Percentiles rank a stretch among this genome's conserved stretches.
Conservation (phyloP, 345 rosid species). For the Syzygium aromaticum region DNA sequence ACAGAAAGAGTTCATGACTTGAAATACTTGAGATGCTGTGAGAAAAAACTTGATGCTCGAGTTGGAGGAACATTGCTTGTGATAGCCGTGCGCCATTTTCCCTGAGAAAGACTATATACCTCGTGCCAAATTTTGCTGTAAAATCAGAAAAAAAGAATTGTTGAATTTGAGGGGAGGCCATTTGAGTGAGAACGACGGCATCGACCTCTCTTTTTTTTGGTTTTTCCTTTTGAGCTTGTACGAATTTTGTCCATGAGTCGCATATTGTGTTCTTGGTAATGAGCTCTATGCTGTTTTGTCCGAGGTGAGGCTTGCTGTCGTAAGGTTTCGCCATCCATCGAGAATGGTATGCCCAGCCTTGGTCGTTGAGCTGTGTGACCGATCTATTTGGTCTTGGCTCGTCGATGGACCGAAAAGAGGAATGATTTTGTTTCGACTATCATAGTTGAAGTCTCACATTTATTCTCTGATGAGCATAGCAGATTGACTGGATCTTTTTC, state of each 20-base stretch:
- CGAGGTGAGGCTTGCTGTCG: neutral
- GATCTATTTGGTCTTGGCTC: neutral
- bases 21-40: neutral
- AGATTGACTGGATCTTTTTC: neutral
- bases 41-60: neutral
- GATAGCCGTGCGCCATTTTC: neutral
- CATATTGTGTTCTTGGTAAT: neutral
- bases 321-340: neutral
- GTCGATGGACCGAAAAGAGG: neutral
- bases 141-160: neutral
- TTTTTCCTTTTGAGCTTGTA: neutral
- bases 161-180: neutral
- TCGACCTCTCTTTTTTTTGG: neutral
- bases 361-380: neutral
- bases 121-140: neutral
- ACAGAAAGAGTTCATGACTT: slow-evolving; percentile 20
- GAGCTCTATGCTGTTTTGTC: neutral
- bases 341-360: neutral
- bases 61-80: neutral
- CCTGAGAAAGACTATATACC: neutral
- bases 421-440: neutral
- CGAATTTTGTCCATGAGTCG: neutral
- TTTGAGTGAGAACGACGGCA: neutral
- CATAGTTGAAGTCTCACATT: neutral
- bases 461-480: neutral